These are phyloP conservation scores for Sporothrix inflata DNA, from an alignment of 2,329 filamentous ascomycete species.

Conservation along the genomic window DNA sequence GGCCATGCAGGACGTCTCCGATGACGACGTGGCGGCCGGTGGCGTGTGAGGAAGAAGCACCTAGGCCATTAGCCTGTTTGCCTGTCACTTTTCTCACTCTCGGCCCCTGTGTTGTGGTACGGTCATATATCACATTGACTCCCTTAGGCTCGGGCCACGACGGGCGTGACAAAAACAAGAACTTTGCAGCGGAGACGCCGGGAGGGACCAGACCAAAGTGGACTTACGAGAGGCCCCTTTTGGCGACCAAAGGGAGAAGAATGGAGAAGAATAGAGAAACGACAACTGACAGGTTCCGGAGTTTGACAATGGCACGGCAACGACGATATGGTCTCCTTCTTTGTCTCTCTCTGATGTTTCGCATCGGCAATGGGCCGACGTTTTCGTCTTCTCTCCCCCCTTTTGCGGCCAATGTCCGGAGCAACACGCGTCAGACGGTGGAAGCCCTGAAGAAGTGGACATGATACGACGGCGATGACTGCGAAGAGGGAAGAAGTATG, in stretches of 20 bases:
- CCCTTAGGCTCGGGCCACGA: neutral
- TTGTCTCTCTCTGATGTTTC: neutral
- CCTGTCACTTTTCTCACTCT: neutral
- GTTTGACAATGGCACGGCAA: neutral
- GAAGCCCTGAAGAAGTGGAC: neutral
- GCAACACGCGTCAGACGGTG: too few relatives aligned
- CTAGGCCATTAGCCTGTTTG: neutral
- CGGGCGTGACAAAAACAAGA: neutral
- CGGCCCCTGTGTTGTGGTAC: neutral
- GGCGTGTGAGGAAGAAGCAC: neutral
- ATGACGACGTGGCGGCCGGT: conserved; percentile 22
- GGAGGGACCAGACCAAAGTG: neutral
- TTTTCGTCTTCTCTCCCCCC: too few relatives aligned
- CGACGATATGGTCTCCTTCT: neutral
- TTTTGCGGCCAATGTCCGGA: too few relatives aligned
- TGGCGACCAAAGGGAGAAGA: neutral
- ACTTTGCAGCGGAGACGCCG: neutral
- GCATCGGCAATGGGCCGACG: neutral
- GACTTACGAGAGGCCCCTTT: neutral
- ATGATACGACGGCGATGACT: neutral
- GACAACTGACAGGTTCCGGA: neutral
- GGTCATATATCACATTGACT: neutral
- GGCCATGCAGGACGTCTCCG: conserved; percentile 45
- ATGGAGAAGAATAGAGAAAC: neutral
- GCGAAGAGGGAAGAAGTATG: neutral